These are phyloP conservation scores for Solanum hybrid DNA, from an alignment of 305 asterid genomes.

Conservation along the genomic window DNA sequence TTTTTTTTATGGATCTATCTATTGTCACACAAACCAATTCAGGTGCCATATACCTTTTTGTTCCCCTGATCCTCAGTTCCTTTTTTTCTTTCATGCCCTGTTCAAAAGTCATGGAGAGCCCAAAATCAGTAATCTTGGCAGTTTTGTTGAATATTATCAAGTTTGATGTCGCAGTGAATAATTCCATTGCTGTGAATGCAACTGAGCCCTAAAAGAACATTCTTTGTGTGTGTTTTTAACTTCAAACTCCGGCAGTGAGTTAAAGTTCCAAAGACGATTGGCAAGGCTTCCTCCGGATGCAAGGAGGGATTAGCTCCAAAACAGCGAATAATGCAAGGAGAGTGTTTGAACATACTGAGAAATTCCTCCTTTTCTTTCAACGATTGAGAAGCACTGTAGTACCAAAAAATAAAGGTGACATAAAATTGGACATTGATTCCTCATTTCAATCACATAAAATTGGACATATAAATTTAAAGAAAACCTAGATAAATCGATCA, in stretches of 20 bases:
- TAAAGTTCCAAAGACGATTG: not conserved
- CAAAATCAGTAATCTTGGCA: not conserved
- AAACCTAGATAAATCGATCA: too few species aligned
- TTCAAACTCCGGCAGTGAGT: not conserved
- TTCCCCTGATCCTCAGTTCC: not conserved
- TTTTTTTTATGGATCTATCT: too few species aligned
- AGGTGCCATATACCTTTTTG: too few species aligned
- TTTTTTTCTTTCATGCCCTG: not conserved
- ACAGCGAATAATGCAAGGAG: not conserved
- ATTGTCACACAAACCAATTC: too few species aligned
- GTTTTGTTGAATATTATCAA: not conserved
- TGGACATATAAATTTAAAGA: too few species aligned
- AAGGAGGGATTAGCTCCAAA: not conserved
- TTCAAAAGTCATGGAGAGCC: not conserved
- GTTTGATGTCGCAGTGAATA: not conserved
- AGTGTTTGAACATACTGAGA: not conserved
- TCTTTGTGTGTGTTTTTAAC: not conserved
- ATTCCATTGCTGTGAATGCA: not conserved
- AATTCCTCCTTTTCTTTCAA: too few species aligned
- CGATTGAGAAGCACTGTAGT: too few species aligned
- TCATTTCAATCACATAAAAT: too few species aligned
- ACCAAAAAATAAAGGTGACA: too few species aligned
- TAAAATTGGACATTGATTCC: too few species aligned
- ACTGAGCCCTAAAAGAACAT: not conserved
- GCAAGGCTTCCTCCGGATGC: not conserved